These are phyloP conservation scores for Symbiodinium natans DNA, from an alignment of 73 alveolate genomes.

Conservation along the genomic window DNA sequence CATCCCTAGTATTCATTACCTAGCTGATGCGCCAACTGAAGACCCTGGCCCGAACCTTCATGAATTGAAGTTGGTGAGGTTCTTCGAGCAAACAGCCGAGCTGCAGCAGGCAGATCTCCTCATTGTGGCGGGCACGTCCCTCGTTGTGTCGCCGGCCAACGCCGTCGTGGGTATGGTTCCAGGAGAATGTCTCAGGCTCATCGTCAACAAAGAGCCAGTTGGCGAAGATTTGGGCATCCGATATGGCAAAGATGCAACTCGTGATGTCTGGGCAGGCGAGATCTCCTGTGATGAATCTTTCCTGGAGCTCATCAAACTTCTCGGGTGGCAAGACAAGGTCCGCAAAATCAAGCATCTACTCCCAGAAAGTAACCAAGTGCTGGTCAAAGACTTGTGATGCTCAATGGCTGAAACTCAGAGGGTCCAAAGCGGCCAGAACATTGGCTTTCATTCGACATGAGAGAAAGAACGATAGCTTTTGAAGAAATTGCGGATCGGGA, in stretches of 20 bases:
- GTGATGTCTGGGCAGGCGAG: constrained; percentile 40
- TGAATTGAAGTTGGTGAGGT: neutral
- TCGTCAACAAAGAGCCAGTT: constrained; percentile 60
- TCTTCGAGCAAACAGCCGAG: constrained; percentile 6
- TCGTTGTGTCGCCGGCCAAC: constrained; percentile 61
- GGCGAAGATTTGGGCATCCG: neutral
- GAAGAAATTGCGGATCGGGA: too few relatives aligned
- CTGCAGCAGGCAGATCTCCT: constrained; percentile 16
- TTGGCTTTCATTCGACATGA: too few relatives aligned
- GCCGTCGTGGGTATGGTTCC: constrained; percentile 27
- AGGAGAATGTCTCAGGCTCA: constrained; percentile 12
- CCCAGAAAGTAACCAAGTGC: neutral
- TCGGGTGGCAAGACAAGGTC: constrained; percentile 79
- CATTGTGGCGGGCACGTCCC: constrained; percentile 82
- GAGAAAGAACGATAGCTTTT: too few relatives aligned
- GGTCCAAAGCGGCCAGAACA: too few relatives aligned
- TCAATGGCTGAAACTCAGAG: too few relatives aligned
- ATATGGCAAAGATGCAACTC: constrained; percentile 16
- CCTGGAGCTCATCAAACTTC: constrained; percentile 30
- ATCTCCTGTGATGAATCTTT: constrained; percentile 53
- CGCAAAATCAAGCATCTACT: neutral
- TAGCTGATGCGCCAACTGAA: too few relatives aligned
- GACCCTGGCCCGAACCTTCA: too few relatives aligned
- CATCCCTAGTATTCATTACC: too few relatives aligned
- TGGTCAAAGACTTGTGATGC: neutral